Evolutionary conservation across 257 asterid species (phyloP).

Genomic region (Coffea eugenioides): DNA sequence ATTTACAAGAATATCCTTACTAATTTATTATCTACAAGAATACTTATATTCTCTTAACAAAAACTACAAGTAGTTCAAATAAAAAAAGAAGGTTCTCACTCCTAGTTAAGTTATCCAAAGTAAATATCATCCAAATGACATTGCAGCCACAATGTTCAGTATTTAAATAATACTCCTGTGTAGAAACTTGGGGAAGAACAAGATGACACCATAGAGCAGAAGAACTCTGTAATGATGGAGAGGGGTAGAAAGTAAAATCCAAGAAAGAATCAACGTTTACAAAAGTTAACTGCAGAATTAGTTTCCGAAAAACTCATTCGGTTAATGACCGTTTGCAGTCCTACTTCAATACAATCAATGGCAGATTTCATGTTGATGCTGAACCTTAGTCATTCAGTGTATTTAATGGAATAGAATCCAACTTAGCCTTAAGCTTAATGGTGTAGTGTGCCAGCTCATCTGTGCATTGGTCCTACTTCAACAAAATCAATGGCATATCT

Average conservation of each 20-base stretch:
- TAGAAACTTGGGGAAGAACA: background rate
- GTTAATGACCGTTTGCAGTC: background rate
- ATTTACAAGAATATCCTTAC: too few species aligned
- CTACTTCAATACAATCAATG: background rate
- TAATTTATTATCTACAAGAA: too few species aligned
- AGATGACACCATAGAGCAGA: too few species aligned
- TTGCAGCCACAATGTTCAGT: background rate
- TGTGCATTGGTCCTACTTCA: background rate
- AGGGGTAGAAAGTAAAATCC: background rate
- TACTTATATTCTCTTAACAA: too few species aligned
- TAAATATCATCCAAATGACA: too few species aligned
- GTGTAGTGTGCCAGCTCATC: too few species aligned
- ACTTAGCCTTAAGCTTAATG: background rate
- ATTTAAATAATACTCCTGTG: too few species aligned
- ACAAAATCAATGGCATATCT: background rate
- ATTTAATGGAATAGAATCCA: background rate
- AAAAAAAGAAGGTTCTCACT: background rate
- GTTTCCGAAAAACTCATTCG: background rate
- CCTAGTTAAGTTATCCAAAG: background rate
- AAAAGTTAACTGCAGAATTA: background rate
- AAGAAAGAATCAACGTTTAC: background rate
- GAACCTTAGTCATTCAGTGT: background rate
- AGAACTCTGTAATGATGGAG: too few species aligned
- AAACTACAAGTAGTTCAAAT: background rate
- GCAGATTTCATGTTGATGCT: background rate